Evolutionary conservation across 2,329 filamentous ascomycete genomes (phyloP).

Genomic region (Fusarium illudens): DNA sequence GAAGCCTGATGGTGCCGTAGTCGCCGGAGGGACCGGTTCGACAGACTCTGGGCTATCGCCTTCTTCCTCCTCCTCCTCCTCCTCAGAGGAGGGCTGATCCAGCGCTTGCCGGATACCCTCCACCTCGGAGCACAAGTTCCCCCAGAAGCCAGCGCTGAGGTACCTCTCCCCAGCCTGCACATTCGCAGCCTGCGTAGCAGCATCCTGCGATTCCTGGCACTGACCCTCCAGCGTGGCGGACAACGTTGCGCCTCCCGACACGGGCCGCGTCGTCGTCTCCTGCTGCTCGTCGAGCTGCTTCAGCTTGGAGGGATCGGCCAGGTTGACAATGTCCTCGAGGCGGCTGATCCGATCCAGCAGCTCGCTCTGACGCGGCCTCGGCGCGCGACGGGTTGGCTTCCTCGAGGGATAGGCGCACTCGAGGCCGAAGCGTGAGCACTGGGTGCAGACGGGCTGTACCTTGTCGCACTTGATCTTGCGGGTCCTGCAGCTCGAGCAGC

Average conservation of each 20-base stretch:
- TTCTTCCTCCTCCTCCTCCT: constrained; percentile 48
- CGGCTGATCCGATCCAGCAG: constrained; percentile 55
- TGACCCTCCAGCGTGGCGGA: constrained; percentile 22
- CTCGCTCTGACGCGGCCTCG: constrained; percentile 54
- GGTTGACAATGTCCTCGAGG: constrained; percentile 56
- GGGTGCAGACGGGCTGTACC: constrained; percentile 59
- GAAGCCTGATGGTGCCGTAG: constrained; percentile 41
- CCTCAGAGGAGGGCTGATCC: constrained; percentile 54
- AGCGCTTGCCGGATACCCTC: constrained; percentile 55
- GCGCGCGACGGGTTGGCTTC: constrained; percentile 53
- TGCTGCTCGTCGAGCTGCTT: constrained; percentile 39
- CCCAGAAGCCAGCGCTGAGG: constrained; percentile 56
- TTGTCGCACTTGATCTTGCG: constrained; percentile 70
- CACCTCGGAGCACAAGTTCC: constrained; percentile 54
- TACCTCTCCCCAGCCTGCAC: constrained; percentile 43
- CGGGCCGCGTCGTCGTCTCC: background rate
- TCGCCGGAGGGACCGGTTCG: constrained; percentile 28
- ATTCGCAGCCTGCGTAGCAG: constrained; percentile 33
- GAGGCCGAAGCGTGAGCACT: constrained; percentile 57
- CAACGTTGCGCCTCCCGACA: background rate
- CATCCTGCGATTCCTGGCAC: constrained; percentile 22
- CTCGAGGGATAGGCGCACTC: constrained; percentile 59
- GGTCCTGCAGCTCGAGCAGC: constrained; percentile 69
- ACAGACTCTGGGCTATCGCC: constrained; percentile 45
- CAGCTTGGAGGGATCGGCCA: constrained; percentile 48